Evolutionary conservation across 768 basidiomycete genomes (phyloP), one percentile per base, ranked within the genome.

Genomic region (Leccinum subgranulosum): DNA sequence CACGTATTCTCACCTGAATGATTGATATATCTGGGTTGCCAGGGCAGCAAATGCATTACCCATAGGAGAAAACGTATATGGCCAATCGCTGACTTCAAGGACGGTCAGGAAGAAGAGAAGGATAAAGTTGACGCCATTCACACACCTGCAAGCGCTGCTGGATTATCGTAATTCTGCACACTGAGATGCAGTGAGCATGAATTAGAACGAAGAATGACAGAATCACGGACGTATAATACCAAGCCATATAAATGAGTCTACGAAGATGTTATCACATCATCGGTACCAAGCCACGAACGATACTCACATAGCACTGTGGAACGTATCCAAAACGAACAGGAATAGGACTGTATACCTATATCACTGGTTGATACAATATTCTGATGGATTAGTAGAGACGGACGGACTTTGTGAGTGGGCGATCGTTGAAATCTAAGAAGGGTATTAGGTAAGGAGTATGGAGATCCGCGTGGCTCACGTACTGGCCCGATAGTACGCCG

Each of bases 51-150:
- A 63, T 0, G 79, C 71, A 7, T 78, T 81, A 11, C 77, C 79
- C 23, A 76, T 71, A 6, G 81, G 78, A 0, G 80, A 81, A 56
- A 83, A 80, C 1, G 79, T 76, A 48, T 81, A 79, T 4, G 76
- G 77, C 80, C 81, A 82, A 15, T 69, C 69, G 51, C 77, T 75
- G 43, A 65, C 78, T 80, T 61, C 3, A 49, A 60, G 3, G 2
- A 33, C 6, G 10, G 28, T 59, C 25, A 58, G 48, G 6, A 54
- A 3, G 4, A 31, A 54, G 27, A 7, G n/a, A n/a, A 41, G 8
- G n/a, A n/a, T 9, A 3, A 25, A 45, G 15, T 31, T 10, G 11
- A 3, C 8, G 6, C 11, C 3, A 8, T 6, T 8, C 3, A 31
- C 29, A 4, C 19, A 50, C 49, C 28, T 33, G 29, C 29, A 21